Percentiles rank a stretch among this genome's conserved stretches.
Conservation (phyloP, 2,329 filamentous ascomycete genomes). For the Microdochium paspali region DNA sequence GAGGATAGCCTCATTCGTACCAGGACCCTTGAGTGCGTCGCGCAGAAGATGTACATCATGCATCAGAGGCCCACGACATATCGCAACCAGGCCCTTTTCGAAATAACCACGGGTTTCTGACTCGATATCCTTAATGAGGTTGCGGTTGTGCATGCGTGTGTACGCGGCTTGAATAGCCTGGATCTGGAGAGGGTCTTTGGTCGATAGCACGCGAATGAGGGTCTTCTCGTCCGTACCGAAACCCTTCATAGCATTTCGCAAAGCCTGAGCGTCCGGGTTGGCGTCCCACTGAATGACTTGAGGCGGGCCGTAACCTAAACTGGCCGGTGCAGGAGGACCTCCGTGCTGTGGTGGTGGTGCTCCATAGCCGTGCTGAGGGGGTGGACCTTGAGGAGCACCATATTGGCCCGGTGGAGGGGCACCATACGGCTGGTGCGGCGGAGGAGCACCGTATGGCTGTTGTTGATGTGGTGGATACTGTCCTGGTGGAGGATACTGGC, state of each 20-base stretch:
- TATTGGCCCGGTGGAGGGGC: slow-evolving; percentile 27
- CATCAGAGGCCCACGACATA: slow-evolving; percentile 69
- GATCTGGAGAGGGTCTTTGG: slow-evolving; percentile 71
- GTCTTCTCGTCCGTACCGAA: slow-evolving; percentile 81
- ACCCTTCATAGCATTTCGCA: slow-evolving; percentile 84
- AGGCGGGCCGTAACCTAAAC: slow-evolving; percentile 61
- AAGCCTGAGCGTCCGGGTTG: slow-evolving; percentile 55
- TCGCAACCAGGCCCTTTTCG: slow-evolving; percentile 61
- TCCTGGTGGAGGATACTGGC: slow-evolving; percentile 6
- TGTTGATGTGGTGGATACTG: slow-evolving; percentile 11
- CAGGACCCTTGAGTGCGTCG: slow-evolving; percentile 65
- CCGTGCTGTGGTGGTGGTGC: slow-evolving; percentile 14
- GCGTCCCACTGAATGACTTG: slow-evolving; percentile 64
- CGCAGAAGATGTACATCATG: slow-evolving; percentile 65
- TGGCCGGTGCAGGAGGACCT: slow-evolving; percentile 21
- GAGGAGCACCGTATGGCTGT: slow-evolving; percentile 20
- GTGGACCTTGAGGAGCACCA: slow-evolving; percentile 25
- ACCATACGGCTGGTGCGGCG: slow-evolving; percentile 24
- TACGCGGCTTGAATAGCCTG: slow-evolving; percentile 60
- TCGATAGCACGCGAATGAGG: slow-evolving; percentile 60
- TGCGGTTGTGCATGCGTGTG: slow-evolving; percentile 52
- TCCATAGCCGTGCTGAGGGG: slow-evolving; percentile 22
- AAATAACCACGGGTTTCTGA: slow-evolving; percentile 71
- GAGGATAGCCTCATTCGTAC: slow-evolving; percentile 78
- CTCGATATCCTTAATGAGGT: slow-evolving; percentile 66